Conservation (phyloP, 306 rosid species). For the Gastrolobium villosum region DNA sequence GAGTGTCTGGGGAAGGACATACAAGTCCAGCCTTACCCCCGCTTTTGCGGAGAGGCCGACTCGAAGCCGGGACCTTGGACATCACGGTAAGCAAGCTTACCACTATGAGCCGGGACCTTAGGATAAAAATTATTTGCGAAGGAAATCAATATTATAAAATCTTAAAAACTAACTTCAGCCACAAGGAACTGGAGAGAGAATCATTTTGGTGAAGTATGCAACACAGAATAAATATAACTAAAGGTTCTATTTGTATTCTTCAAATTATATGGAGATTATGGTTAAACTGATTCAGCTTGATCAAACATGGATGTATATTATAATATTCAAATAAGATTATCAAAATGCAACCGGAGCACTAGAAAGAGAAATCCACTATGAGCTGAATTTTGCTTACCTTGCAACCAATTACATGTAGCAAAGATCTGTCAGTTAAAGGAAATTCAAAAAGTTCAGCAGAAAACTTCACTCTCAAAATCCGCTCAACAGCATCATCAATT, state of each 20-base stretch:
- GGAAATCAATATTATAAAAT: neutral
- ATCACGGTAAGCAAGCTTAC: no score
- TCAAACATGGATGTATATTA: neutral
- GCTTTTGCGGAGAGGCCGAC: no score
- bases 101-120: no score
- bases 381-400: slow-evolving; percentile 62
- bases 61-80: no score
- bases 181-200: neutral
- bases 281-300: neutral
- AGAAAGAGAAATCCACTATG: slow-evolving; percentile 7
- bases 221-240: neutral
- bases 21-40: no score
- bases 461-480: slow-evolving; percentile 85
- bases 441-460: slow-evolving; percentile 75
- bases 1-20: no score
- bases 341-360: neutral
- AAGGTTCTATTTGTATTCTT: neutral
- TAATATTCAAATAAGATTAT: slow-evolving; percentile 7
- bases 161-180: neutral
- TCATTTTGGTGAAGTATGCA: neutral
- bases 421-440: slow-evolving; percentile 69
- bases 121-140: neutral
- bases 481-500: slow-evolving; percentile 79
- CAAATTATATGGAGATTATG: neutral
- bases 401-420: slow-evolving; percentile 77